Evolutionary conservation across 2,329 filamentous ascomycete genomes (phyloP), one percentile per base, ranked within the genome.

Genomic region (Phaeoacremonium minimum): DNA sequence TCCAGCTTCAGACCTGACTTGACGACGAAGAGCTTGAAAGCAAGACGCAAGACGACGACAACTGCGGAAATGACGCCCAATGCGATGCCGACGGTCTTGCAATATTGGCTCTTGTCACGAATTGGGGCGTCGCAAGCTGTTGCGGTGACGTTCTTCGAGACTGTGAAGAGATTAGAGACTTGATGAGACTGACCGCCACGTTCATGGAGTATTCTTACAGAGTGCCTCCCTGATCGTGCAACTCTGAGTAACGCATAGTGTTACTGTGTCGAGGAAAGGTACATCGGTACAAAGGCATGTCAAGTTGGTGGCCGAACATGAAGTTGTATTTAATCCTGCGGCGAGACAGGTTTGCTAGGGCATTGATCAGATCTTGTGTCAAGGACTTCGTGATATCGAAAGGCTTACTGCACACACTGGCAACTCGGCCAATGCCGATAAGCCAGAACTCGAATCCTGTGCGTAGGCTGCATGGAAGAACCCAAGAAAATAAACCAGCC

Each of bases 41-140:
- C 44, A 8, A 67, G 52, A 13, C 68, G 67, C n/a, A 61, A 42
- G 6, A 57, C 38, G 18, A 69, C 49, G 32, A 63, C 57, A 30
- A 58, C 46, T 18, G 50, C 58, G 6, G 61, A 56, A 16, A 66
- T 50, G 13, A 54, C 49, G 35, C 49, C 58, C 30, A 62, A 42
- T 44, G 41, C 22, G 33, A 43, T 31, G 12, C 15, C 33, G 11
- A 45, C 26, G 26, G 33, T 16, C 13, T 43, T 29, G 32, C 38
- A 43, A 9, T 19, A 9, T 4, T 6, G n/a, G 17, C 37, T 37
- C 8, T n/a, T 28, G 17, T 45, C 32, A 15, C 38, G 38, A 13
- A 39, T 16, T 4, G 41, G 35, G 16, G 33, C 18, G 16, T 37
- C 37, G 17, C 41, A 43, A n/a, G 34, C 37, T 5, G 41, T 37